Conservation (phyloP, 2,329 filamentous ascomycete species). For the Aspergillus flavus region DNA sequence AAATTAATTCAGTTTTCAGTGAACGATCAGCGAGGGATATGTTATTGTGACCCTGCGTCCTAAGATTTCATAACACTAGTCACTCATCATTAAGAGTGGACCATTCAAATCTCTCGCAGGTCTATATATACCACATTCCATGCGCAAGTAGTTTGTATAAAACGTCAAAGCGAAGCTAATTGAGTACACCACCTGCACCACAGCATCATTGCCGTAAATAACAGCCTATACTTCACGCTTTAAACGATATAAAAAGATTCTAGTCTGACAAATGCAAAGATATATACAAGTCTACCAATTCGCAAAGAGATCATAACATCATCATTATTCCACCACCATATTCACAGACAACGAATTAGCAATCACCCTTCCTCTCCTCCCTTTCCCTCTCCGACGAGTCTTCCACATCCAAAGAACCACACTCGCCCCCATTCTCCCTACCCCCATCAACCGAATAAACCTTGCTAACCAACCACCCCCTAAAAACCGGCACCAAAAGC, state of each 20-base stretch:
- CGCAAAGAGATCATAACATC: background rate
- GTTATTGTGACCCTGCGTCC: background rate
- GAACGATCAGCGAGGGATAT: background rate
- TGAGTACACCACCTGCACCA: too few relatives aligned
- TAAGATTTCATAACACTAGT: background rate
- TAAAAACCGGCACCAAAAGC: background rate
- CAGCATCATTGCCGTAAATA: fast-evolving
- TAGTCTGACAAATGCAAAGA: too few relatives aligned
- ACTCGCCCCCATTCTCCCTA: too few relatives aligned
- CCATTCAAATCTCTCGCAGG: too few relatives aligned
- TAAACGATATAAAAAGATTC: too few relatives aligned
- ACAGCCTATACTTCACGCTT: too few relatives aligned
- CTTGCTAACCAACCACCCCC: background rate
- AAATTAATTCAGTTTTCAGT: background rate
- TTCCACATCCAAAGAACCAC: background rate
- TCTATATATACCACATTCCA: too few relatives aligned
- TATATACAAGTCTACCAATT: too few relatives aligned
- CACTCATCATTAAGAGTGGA: too few relatives aligned
- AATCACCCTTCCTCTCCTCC: background rate
- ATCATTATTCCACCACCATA: background rate
- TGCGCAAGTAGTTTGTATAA: too few relatives aligned
- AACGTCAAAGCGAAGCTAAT: too few relatives aligned
- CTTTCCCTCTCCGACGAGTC: background rate
- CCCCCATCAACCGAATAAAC: background rate
- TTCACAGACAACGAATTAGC: too few relatives aligned